These are phyloP conservation scores for Nannizzia gypsea DNA, from an alignment of 2,329 filamentous ascomycete species.

Conservation along the genomic window DNA sequence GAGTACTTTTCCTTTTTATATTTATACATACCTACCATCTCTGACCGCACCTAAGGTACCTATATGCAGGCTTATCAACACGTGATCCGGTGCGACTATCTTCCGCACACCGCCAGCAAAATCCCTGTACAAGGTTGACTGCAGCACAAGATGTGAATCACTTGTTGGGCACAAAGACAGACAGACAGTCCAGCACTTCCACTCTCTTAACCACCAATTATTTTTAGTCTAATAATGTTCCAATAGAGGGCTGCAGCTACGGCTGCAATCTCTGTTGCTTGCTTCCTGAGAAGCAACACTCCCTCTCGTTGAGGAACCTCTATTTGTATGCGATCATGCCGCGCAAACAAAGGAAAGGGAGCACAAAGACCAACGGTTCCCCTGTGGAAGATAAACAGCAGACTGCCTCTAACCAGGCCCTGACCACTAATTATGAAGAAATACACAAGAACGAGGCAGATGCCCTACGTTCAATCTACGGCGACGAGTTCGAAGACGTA, in stretches of 20 bases:
- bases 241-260: conserved; percentile 34
- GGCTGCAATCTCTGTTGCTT: conserved; percentile 30
- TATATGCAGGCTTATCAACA: background rate
- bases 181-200: background rate
- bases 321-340: conserved; percentile 30
- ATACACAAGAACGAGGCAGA: conserved; percentile 80
- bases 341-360: conserved; percentile 34
- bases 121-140: background rate
- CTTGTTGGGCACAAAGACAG: conserved; percentile 4
- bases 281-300: conserved; percentile 21
- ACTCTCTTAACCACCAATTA: conserved; percentile 1
- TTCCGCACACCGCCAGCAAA: conserved; percentile 1
- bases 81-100: conserved; percentile 1
- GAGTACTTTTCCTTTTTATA: background rate
- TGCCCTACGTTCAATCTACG: conserved; percentile 76
- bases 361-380: conserved; percentile 25
- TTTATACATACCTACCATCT: background rate
- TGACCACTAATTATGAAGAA: conserved; percentile 59
- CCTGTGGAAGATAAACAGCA: conserved; percentile 27
- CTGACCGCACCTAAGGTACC: background rate
- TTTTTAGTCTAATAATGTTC: conserved; percentile 19
- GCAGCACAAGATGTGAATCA: background rate
- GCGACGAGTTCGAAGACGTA: conserved; percentile 71
- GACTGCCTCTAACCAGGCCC: conserved; percentile 23
- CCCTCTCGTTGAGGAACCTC: conserved; percentile 15